These are phyloP conservation scores for Pythium folliculosum DNA, from an alignment of 352 stramenopile species.

Conservation along the genomic window DNA sequence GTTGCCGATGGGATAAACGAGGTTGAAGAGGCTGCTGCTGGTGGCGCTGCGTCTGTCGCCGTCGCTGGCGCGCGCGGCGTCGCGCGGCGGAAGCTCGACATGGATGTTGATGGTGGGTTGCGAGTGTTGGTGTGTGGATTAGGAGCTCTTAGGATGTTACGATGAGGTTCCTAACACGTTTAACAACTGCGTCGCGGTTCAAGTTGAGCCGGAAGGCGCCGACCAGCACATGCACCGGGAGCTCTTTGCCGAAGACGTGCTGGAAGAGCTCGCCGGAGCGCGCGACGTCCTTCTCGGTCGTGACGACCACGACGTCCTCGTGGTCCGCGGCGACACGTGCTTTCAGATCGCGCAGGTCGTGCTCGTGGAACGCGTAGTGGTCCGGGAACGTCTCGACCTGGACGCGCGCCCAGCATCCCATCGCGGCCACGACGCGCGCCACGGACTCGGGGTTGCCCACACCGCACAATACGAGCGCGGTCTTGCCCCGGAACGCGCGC, in stretches of 20 bases:
- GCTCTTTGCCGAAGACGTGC: background rate
- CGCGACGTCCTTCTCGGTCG: constrained; percentile 68
- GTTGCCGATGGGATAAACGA: too few relatives aligned
- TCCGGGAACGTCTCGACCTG: constrained; percentile 59
- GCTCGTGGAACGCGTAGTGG: constrained; percentile 50
- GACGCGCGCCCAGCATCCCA: constrained; percentile 35
- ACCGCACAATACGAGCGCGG: constrained; percentile 51
- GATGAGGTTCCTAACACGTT: constrained; percentile 25
- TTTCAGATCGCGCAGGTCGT: constrained; percentile 40
- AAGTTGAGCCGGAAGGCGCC: constrained; percentile 4
- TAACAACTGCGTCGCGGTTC: constrained; percentile 10
- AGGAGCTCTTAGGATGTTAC: background rate
- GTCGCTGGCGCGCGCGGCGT: background rate
- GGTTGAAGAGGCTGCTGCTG: too few relatives aligned
- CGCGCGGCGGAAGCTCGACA: constrained; percentile 57
- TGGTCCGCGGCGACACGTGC: constrained; percentile 6
- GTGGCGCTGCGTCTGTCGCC: too few relatives aligned
- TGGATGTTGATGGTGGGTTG: constrained; percentile 2
- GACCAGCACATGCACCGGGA: constrained; percentile 20
- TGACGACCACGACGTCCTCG: constrained; percentile 45
- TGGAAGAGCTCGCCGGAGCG: constrained; percentile 32
- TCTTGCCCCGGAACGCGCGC: constrained; percentile 25
- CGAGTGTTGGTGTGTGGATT: background rate
- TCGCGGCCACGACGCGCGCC: constrained; percentile 36
- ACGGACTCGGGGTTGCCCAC: constrained; percentile 74